phyloP scores from a whole-genome alignment of 805 yeast genomes.

The Barnettozyma sucrosica region DNA sequence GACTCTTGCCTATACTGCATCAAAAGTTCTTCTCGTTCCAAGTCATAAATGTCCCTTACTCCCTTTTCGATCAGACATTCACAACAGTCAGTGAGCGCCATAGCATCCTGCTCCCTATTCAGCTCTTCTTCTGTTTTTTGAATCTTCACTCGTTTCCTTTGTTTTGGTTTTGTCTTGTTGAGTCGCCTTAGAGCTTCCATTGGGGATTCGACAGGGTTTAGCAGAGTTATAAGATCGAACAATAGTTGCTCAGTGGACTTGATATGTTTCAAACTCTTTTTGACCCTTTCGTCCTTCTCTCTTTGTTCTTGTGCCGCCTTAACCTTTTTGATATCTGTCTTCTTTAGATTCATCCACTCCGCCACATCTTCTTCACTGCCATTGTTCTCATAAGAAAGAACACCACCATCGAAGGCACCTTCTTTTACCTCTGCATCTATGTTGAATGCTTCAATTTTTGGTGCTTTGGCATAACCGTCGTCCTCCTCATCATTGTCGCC shows the following conservation, averaged over 20 bases:
- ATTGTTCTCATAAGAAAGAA: constrained; percentile 37
- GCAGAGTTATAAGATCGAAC: constrained; percentile 31
- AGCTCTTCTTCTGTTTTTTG: constrained; percentile 14
- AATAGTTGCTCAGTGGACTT: constrained; percentile 23
- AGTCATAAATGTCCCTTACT: constrained; percentile 42
- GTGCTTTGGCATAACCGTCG: constrained; percentile 14
- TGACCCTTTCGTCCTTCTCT: constrained; percentile 22
- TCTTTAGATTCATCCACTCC: constrained; percentile 34
- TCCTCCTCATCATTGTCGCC: constrained; percentile 18
- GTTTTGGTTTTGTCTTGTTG: constrained; percentile 24
- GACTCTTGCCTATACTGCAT: constrained; percentile 38
- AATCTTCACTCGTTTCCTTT: constrained; percentile 15
- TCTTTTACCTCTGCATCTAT: constrained; percentile 49
- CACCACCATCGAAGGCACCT: constrained; percentile 61
- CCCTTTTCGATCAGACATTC: constrained; percentile 41
- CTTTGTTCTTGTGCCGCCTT: constrained; percentile 28
- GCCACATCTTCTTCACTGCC: constrained; percentile 27
- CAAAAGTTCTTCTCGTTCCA: constrained; percentile 50
- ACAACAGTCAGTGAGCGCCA: constrained; percentile 42
- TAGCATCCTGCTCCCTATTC: constrained; percentile 23
- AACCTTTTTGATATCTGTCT: constrained; percentile 33
- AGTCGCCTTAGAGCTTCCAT: constrained; percentile 47
- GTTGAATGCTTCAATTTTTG: constrained; percentile 59
- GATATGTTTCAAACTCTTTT: constrained; percentile 9
- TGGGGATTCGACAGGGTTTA: constrained; percentile 57